These are phyloP conservation scores for Setaria italica DNA, from an alignment of 202 grass and related monocot genomes.

Conservation along the genomic window DNA sequence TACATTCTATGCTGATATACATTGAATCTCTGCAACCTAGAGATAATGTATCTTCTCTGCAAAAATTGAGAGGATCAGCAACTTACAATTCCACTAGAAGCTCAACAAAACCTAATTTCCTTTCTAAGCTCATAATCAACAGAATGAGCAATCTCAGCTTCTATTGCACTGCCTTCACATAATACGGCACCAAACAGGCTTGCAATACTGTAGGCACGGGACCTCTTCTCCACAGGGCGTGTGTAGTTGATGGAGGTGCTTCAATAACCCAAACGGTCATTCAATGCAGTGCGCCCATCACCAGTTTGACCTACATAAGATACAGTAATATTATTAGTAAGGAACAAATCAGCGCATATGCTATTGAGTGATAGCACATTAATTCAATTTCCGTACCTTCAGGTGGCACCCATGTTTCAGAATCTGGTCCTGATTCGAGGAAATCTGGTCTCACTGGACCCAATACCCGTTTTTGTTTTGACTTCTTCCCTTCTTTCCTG, in stretches of 20 bases:
- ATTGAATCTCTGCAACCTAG: not conserved
- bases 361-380: not conserved
- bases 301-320: conserved; percentile 91
- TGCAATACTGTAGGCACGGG: not conserved
- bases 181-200: not conserved
- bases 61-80: not conserved
- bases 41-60: not conserved
- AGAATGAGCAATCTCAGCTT: not conserved
- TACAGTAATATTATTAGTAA: conserved; percentile 30
- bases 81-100: not conserved
- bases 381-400: conserved; percentile 64
- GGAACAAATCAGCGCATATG: conserved; percentile 10
- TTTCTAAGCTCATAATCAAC: not conserved
- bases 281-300: conserved; percentile 87
- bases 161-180: not conserved
- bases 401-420: conserved; percentile 94
- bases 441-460: conserved; percentile 89
- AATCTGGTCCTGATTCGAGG: conserved; percentile 56
- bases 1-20: not conserved
- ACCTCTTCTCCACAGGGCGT: not conserved
- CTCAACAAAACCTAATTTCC: not conserved
- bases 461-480: conserved; percentile 72
- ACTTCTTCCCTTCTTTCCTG: conserved; percentile 53
- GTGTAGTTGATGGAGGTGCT: not conserved
- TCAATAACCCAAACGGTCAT: conserved; percentile 94